Percentiles rank a stretch among this genome's conserved stretches.
phyloP scores from a whole-genome alignment of 2,329 filamentous ascomycete species.

The Penicillium paneum region DNA sequence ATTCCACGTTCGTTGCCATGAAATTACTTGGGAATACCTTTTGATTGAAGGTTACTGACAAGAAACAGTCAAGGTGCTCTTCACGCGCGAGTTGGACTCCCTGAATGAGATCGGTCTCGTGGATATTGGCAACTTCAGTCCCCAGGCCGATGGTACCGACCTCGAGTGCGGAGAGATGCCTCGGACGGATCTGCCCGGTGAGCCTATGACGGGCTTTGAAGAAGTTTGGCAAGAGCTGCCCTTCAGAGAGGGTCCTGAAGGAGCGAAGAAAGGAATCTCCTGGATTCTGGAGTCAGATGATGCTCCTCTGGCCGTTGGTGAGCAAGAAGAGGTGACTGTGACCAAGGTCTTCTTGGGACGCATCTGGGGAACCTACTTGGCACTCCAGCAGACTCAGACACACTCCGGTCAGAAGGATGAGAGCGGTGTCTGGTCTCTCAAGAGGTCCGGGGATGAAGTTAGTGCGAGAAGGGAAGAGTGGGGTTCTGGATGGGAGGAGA shows the following conservation, averaged over 20 bases:
- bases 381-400: background rate
- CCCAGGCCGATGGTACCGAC: background rate
- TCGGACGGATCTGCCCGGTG: background rate
- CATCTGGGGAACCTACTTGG: background rate
- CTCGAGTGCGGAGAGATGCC: background rate
- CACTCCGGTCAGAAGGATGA: background rate
- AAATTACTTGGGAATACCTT: background rate
- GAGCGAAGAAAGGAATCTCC: background rate
- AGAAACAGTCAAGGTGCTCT: background rate
- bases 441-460: background rate
- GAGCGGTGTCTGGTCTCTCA: background rate
- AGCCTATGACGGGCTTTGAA: background rate
- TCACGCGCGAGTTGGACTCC: background rate
- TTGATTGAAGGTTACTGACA: background rate
- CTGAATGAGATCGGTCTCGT: background rate
- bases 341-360: background rate
- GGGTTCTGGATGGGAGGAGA: background rate
- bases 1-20: constrained; percentile 6
- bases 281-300: background rate
- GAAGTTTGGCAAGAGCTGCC: background rate
- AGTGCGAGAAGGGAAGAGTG: background rate
- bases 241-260: background rate
- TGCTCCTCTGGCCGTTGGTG: background rate
- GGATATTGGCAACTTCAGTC: background rate
- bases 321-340: background rate